Percentiles rank a stretch among this genome's conserved stretches.
Conservation (phyloP, 2,329 filamentous ascomycete species). For the Aspergillus versicolor region DNA sequence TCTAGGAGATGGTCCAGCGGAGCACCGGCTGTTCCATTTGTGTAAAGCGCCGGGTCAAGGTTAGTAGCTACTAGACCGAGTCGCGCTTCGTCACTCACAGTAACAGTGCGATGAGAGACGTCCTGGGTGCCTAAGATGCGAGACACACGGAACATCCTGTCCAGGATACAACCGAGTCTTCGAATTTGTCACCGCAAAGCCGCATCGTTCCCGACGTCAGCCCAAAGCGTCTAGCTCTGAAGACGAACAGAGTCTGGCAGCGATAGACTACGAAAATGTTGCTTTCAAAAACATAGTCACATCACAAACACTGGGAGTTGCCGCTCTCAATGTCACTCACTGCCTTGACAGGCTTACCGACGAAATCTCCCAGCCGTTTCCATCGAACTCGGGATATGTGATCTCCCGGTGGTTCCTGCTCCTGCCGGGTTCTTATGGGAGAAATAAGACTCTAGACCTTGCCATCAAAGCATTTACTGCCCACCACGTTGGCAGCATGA, state of each 20-base stretch:
- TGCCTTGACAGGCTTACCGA: slow-evolving; percentile 21
- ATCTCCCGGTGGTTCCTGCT: slow-evolving; percentile 24
- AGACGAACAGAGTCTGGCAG: neutral
- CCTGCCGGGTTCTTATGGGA: slow-evolving; percentile 27
- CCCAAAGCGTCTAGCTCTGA: neutral
- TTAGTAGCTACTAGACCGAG: slow-evolving; percentile 4
- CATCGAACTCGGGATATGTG: slow-evolving; percentile 17
- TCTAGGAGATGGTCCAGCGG: slow-evolving; percentile 23
- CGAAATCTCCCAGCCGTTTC: slow-evolving; percentile 23
- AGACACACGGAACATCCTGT: slow-evolving; percentile 33
- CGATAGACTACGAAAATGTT: neutral
- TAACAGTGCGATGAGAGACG: slow-evolving; percentile 34
- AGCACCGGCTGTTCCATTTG: slow-evolving; percentile 29
- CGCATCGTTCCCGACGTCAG: slow-evolving; percentile 22
- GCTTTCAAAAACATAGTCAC: neutral
- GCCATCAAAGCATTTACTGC: slow-evolving; percentile 27
- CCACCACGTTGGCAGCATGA: slow-evolving; percentile 24
- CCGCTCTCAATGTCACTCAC: slow-evolving; percentile 22
- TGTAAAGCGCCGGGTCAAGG: slow-evolving; percentile 30
- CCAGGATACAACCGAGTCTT: slow-evolving; percentile 35
- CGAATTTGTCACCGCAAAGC: slow-evolving; percentile 35
- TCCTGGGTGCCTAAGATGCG: slow-evolving; percentile 33
- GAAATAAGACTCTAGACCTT: slow-evolving; percentile 24
- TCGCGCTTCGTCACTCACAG: neutral
- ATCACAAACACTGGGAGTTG: neutral